A percentile compares a stretch with the other conserved stretches of the same genome.
Evolutionary conservation across 139 green algal genomes (phyloP).

Genomic region (Yamagishiella unicocca): DNA sequence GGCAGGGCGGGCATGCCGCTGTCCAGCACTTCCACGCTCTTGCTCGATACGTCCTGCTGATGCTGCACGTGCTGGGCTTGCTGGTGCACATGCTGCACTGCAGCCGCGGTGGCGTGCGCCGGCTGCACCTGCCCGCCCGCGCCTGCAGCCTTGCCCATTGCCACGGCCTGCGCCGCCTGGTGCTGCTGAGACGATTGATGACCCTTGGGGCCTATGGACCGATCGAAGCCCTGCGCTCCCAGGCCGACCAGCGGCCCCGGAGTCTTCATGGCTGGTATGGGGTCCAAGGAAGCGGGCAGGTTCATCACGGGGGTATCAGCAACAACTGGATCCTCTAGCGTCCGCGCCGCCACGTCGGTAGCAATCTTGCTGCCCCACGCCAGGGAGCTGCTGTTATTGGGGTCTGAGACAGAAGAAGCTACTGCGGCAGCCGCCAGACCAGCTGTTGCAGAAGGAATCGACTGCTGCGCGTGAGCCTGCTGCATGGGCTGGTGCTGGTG

Average conservation of each 20-base stretch:
- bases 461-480: constrained; percentile 3
- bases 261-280: constrained; percentile 18
- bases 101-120: background rate
- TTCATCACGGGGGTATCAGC: constrained; percentile 12
- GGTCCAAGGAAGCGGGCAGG: constrained; percentile 34
- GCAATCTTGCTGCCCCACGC: constrained; percentile 45
- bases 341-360: constrained; percentile 24
- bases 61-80: background rate
- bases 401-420: background rate
- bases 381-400: constrained; percentile 32
- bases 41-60: constrained; percentile 18
- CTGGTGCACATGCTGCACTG: constrained; percentile 2
- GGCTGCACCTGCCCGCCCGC: background rate
- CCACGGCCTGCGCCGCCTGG: background rate
- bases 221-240: constrained; percentile 30
- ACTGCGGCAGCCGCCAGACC: background rate
- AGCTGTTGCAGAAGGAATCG: background rate
- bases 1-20: constrained; percentile 53
- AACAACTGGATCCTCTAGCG: constrained; percentile 38
- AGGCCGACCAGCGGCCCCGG: constrained; percentile 3
- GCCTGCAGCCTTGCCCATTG: background rate
- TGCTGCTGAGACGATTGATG: background rate
- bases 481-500: background rate
- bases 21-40: constrained; percentile 40
- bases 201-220: constrained; percentile 45